Evolutionary conservation across 345 rosid species (phyloP), one percentile per base, ranked within the genome.

Genomic region (Rhizophora mangle): DNA sequence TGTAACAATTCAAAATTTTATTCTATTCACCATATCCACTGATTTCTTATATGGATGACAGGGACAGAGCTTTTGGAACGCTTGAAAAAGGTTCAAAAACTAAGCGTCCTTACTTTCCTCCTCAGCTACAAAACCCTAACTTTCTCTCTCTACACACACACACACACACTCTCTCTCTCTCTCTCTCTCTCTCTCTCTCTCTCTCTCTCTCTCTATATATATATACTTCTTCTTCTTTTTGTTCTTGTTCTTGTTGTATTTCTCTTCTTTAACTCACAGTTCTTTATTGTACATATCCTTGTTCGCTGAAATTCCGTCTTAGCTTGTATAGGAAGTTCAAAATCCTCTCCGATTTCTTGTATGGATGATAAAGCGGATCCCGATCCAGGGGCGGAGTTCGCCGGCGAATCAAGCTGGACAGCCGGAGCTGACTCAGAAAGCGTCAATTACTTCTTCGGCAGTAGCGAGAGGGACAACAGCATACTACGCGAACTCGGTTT

Each of bases 401-500:
- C 79, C 22, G 46, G 51, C 57, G 74, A 72, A 22, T 75, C 80
- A 15, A 65, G 82, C 82, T 77, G 84, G 82, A 55, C 74, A 20
- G 82, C 80, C 56, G 79, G 73, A 4, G 30, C 77, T 55, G 85
- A 80, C 74, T 74, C 92, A 6, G 89, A 80, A 30, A 49, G 67
- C 66, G 83, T 71, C 63, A 70, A 62, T 51, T 85, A 81, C 83
- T 81, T 92, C 74, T 82, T 88, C 64, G 75, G 77, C 24, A 69
- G 74, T 63, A 73, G 74, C 65, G 76, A 72, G 55, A 79, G 81
- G 46, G 87, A 84, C 70, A 81, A 77, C 62, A 64, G n/a, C 52
- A 80, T 87, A 60, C 86, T 90, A 78, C 66, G 80, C 58, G 93
- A 90, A 43, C 85, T 90, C 72, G 86, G 80, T 0, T 93, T 97